Percentiles rank a stretch among this genome's conserved stretches.
Conservation (phyloP, 192 early-diverging fungal genomes). For the Umbelopsis sp. region DNA sequence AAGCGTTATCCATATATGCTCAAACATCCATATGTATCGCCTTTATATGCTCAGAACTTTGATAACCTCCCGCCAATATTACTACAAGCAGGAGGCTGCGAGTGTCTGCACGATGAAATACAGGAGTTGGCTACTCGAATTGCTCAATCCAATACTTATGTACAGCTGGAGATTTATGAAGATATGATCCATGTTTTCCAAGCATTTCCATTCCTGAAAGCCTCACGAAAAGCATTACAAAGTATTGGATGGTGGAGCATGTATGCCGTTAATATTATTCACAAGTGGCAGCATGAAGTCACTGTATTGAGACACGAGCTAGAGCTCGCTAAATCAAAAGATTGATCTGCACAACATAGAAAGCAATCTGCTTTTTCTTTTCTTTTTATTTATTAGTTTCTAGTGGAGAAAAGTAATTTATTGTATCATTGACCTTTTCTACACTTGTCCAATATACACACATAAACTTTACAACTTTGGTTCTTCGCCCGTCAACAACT, state of each 20-base stretch:
- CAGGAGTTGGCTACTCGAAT: slow-evolving; percentile 23
- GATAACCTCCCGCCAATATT: slow-evolving; percentile 50
- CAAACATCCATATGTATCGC: slow-evolving; percentile 58
- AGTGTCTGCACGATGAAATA: slow-evolving; percentile 52
- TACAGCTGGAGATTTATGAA: slow-evolving; percentile 36
- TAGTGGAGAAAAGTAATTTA: neutral
- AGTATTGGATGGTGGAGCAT: slow-evolving; percentile 37
- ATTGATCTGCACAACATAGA: neutral
- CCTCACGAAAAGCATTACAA: slow-evolving; percentile 24
- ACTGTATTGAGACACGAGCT: neutral
- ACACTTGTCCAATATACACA: neutral
- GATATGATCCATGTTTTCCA: slow-evolving; percentile 43
- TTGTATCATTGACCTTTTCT: too few relatives aligned
- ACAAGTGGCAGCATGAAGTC: slow-evolving; percentile 10
- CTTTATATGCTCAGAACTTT: slow-evolving; percentile 49
- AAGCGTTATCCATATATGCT: slow-evolving; percentile 34
- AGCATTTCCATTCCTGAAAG: slow-evolving; percentile 32
- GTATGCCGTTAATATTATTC: slow-evolving; percentile 11
- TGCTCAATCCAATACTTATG: slow-evolving; percentile 18
- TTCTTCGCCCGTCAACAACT: slow-evolving; percentile 77
- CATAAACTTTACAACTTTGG: slow-evolving; percentile 51
- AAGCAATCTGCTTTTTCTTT: neutral
- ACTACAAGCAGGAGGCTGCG: slow-evolving; percentile 58
- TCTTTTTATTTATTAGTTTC: neutral
- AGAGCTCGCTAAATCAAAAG: neutral